phyloP scores from a whole-genome alignment of 768 basidiomycete species.

The Obba rivulosa region DNA sequence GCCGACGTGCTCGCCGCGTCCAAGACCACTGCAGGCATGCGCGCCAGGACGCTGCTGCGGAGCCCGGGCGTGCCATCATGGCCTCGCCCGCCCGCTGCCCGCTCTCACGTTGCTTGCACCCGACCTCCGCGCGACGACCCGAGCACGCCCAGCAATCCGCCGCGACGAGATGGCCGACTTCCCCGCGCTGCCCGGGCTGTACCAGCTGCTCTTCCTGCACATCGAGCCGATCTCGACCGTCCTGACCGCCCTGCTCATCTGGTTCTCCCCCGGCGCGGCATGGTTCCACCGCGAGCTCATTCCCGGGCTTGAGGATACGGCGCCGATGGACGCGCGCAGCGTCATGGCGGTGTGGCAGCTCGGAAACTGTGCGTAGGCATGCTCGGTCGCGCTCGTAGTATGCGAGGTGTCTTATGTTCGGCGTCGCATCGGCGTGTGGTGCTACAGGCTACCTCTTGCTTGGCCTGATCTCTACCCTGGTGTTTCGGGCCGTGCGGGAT shows the following conservation, averaged over 20 bases:
- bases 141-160: neutral
- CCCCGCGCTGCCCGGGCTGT: conserved; percentile 57
- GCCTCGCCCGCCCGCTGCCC: too few relatives aligned
- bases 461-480: conserved; percentile 58
- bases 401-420: neutral
- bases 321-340: conserved; percentile 43
- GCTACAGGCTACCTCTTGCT: conserved; percentile 54
- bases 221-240: conserved; percentile 59
- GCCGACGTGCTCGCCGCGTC: too few relatives aligned
- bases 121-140: neutral
- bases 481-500: conserved; percentile 63
- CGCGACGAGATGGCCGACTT: conserved; percentile 31
- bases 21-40: too few relatives aligned
- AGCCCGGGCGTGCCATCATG: too few relatives aligned
- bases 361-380: conserved; percentile 47
- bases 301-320: conserved; percentile 34
- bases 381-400: neutral
- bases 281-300: conserved; percentile 69
- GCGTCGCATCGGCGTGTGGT: too few relatives aligned
- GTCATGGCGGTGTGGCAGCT: conserved; percentile 65
- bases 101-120: too few relatives aligned
- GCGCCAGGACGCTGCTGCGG: too few relatives aligned
- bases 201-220: conserved; percentile 57
- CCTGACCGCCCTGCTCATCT: conserved; percentile 45
- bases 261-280: conserved; percentile 52